Conservation (phyloP, 306 rosid genomes). For the Vicia villosa region DNA sequence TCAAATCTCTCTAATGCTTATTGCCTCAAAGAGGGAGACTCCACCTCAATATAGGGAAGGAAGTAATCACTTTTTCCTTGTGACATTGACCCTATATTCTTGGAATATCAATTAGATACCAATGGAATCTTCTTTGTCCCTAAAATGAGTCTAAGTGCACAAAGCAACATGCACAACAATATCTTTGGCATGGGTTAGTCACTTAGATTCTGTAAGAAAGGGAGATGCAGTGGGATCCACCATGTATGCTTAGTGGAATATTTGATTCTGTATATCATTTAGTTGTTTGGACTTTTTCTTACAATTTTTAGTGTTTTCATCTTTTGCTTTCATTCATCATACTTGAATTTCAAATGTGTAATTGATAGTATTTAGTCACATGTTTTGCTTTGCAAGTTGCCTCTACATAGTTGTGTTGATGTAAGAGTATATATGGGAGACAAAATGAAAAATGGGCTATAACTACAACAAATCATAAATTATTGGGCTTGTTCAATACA, state of each 20-base stretch:
- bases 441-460: no score
- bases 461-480: no score
- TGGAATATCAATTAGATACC: constrained; percentile 58
- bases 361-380: constrained; percentile 22
- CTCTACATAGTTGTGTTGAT: not conserved
- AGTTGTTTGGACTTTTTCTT: constrained; percentile 26
- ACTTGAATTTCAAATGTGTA: not conserved
- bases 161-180: constrained; percentile 2
- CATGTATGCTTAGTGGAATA: constrained; percentile 34
- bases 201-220: constrained; percentile 27
- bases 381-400: constrained; percentile 8
- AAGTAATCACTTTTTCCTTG: constrained; percentile 37
- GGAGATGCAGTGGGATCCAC: constrained; percentile 35
- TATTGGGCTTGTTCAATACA: no score
- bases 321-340: constrained; percentile 27
- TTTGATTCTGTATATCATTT: constrained; percentile 31
- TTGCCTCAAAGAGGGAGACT: constrained; percentile 42
- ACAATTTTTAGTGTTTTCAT: not conserved
- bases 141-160: constrained; percentile 32
- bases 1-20: constrained; percentile 20
- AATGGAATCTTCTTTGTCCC: constrained; percentile 54
- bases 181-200: constrained; percentile 7
- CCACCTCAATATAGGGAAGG: constrained; percentile 37
- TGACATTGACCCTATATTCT: constrained; percentile 54
- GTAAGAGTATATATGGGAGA: no score